Base-by-base conservation (phyloP, 495 filamentous ascomycete species). In the Elasticomyces elasticus region DNA sequence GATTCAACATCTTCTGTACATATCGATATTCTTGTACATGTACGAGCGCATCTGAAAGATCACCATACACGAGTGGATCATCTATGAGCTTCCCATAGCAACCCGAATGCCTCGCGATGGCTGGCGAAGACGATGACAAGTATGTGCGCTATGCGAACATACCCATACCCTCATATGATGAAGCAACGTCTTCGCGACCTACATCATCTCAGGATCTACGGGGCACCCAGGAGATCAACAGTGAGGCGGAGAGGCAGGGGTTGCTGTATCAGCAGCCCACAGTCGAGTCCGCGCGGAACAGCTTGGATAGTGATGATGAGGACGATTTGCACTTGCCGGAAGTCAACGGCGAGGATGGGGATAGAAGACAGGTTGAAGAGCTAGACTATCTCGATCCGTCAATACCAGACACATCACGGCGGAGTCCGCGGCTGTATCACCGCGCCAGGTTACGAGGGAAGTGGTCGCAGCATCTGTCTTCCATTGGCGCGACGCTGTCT, bases 121-220 rank as follows among this genome's bases (percentile, higher is more conserved):
- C 42, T 45, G 42, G 20, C 24, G 42, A 11, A 12, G 55, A 58
- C 55, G 49, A 59, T 35, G 46, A 59, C 19, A 42, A 54, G 26
- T 54, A 54, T 51, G 40, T 40, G 5, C 24, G 38, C 9, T 60
- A 60, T 43, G 46, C 33, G 17, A 55, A 52, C 43, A 77, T 87
- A 51, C 90, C 92, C 19, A 95, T 97, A 69, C 91, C 91, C 9
- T 82, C 85, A 35, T 98, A 98, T 76, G 91, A 96, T 68, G 92
- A 98, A 73, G 89, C 92, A 50, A 81, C 71, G 53, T 77, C 75
- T 31, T 80, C 78, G 22, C 77, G 76, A 41, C 76, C 81, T 17
- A 70, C 72, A 35, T 84, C 82, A 37, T 65, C 67, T 49, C 80
- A 79, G 57, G 82, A 80, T 3, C 77, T 84, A 55, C 49, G 35